Conservation (phyloP, 2,329 filamentous ascomycete genomes). For the Colletotrichum tofieldiae region DNA sequence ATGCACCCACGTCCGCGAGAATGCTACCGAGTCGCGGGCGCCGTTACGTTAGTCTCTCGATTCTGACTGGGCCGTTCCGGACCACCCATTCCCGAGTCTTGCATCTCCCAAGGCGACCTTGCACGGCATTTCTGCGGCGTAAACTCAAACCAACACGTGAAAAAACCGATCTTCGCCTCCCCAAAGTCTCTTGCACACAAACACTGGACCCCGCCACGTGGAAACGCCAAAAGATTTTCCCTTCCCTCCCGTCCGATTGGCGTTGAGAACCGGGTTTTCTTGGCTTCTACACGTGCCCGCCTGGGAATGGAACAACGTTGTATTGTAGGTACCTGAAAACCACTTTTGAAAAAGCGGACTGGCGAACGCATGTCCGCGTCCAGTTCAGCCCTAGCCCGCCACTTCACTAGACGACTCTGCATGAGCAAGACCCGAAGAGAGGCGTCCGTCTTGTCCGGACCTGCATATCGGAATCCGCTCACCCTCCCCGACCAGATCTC, state of each 20-base stretch:
- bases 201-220: conserved; percentile 5
- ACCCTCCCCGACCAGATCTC: conserved; percentile 3
- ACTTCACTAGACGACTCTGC: background rate
- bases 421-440: background rate
- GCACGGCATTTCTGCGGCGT: conserved; percentile 16
- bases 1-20: background rate
- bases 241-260: conserved; percentile 23
- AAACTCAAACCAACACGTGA: background rate
- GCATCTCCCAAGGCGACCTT: background rate
- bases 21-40: background rate
- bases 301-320: conserved; percentile 17
- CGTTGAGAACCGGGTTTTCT: background rate
- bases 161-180: background rate
- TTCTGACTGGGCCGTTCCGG: background rate
- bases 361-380: background rate
- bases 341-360: conserved; percentile 21
- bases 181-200: conserved; percentile 5
- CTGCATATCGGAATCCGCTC: background rate
- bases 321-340: conserved; percentile 16
- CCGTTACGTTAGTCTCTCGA: background rate
- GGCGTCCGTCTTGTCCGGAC: background rate
- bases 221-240: conserved; percentile 5
- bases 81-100: background rate
- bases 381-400: conserved; percentile 25
- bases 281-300: conserved; percentile 16